phyloP scores from a whole-genome alignment of 1,139 yeast genomes.

The Debaryomycetaceae sp. region DNA sequence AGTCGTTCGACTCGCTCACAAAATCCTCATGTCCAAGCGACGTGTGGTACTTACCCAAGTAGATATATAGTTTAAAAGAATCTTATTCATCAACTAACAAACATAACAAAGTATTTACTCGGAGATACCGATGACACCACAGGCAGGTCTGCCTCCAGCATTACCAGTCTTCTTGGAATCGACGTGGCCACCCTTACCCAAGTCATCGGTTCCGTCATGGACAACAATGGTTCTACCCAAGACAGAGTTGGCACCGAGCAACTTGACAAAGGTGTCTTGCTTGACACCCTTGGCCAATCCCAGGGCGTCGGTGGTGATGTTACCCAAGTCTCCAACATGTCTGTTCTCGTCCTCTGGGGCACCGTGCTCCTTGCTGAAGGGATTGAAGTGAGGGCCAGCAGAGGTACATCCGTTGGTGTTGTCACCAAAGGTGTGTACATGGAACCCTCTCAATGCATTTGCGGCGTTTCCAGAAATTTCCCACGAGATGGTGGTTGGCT shows the following conservation, averaged over 20 bases:
- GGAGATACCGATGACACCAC: conserved; percentile 94
- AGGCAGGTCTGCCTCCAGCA: conserved; percentile 98
- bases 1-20: conserved; percentile 24
- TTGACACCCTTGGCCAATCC: conserved; percentile 91
- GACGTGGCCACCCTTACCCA: conserved; percentile 93
- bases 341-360: conserved; percentile 86
- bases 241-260: conserved; percentile 81
- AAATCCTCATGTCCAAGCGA: conserved; percentile 4
- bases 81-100: background rate
- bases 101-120: conserved; percentile 17
- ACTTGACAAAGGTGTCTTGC: conserved; percentile 71
- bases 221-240: conserved; percentile 95
- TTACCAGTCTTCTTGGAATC: conserved; percentile 97
- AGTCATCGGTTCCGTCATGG: conserved; percentile 92
- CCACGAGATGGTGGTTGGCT: conserved; percentile 82
- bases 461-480: conserved; percentile 86
- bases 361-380: conserved; percentile 87
- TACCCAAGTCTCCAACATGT: conserved; percentile 98
- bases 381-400: conserved; percentile 99
- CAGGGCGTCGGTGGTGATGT: conserved; percentile 76
- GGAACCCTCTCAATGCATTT: conserved; percentile 93
- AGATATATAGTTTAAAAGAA: background rate
- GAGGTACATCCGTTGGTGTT: conserved; percentile 98
- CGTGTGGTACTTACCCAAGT: conserved; percentile 1
- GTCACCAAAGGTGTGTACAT: conserved; percentile 96